Evolutionary conservation across 164 flowering plant genomes (phyloP).

Genomic region (Umbellularia californica): DNA sequence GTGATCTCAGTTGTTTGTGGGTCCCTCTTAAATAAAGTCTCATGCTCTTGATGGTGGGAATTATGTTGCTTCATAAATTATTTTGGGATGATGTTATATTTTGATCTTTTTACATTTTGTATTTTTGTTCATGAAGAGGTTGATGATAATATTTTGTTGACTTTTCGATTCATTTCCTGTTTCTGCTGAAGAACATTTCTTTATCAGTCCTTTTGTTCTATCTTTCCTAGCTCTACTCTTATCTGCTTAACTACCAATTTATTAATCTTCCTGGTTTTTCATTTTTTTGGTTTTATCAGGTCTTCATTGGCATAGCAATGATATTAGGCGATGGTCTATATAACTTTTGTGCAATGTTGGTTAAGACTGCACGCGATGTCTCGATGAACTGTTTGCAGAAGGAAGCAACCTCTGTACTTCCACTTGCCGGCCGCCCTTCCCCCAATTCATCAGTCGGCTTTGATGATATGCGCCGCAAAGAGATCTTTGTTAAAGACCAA

Average conservation of each 20-base stretch:
- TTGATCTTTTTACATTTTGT: too few species aligned
- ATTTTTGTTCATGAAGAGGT: too few species aligned
- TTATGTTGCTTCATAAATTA: too few species aligned
- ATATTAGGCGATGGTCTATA: slow-evolving; percentile 37
- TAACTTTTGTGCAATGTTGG: slow-evolving; percentile 17
- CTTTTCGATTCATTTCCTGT: too few species aligned
- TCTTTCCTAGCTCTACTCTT: too few species aligned
- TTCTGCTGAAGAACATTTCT: too few species aligned
- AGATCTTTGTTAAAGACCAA: slow-evolving; percentile 28
- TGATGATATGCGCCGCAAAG: slow-evolving; percentile 26
- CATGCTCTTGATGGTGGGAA: too few species aligned
- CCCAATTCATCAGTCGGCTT: slow-evolving; percentile 4
- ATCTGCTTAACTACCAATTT: too few species aligned
- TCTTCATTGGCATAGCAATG: slow-evolving; percentile 29
- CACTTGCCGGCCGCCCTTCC: background rate
- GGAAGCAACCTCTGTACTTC: slow-evolving; percentile 4
- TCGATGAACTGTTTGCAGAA: background rate
- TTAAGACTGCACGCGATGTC: slow-evolving; percentile 5
- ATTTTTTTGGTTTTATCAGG: slow-evolving; percentile 13
- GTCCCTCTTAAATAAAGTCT: background rate
- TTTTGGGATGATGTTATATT: too few species aligned
- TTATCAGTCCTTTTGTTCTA: too few species aligned
- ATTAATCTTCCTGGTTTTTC: background rate
- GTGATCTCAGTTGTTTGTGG: background rate
- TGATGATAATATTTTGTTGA: too few species aligned